Percentiles rank a stretch among this genome's conserved stretches.
These are phyloP conservation scores for Colletotrichum sp. DNA, from an alignment of 2,329 filamentous ascomycete genomes.

Conservation along the genomic window DNA sequence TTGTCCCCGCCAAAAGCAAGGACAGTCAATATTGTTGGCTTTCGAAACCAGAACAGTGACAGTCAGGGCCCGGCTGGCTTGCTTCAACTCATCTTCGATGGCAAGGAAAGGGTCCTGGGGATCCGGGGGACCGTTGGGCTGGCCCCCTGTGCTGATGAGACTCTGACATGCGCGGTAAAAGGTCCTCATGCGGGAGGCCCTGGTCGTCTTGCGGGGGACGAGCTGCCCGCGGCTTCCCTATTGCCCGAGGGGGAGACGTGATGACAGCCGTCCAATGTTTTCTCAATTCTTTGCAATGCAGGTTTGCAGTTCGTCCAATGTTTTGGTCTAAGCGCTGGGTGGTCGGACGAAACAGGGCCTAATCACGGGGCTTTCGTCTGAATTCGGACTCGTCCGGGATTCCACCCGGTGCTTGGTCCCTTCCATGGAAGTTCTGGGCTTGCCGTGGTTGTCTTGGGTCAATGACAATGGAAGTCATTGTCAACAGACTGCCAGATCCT, in stretches of 20 bases:
- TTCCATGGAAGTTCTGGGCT: background rate
- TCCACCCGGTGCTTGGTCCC: background rate
- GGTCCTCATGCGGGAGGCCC: background rate
- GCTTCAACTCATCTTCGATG: background rate
- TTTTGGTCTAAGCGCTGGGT: background rate
- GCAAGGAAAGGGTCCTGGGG: background rate
- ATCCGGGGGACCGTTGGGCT: background rate
- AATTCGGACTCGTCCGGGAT: background rate
- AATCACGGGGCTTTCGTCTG: background rate
- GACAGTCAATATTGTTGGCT: background rate
- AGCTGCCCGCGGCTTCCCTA: background rate
- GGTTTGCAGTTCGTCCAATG: background rate
- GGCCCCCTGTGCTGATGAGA: slow-evolving; percentile 8
- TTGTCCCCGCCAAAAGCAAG: slow-evolving; percentile 6
- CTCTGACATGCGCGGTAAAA: slow-evolving; percentile 1
- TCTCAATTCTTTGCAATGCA: background rate
- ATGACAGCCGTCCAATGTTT: slow-evolving; percentile 3
- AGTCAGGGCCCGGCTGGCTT: background rate
- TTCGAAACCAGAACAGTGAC: background rate
- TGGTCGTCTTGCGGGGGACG: background rate
- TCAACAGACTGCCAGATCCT: background rate
- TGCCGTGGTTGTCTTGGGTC: background rate
- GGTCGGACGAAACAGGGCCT: background rate
- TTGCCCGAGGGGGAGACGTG: background rate
- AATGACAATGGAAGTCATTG: background rate